A percentile compares a stretch with the other conserved stretches of the same genome.
These are phyloP conservation scores for Panus rudis DNA, from an alignment of 768 basidiomycete species.

Conservation along the genomic window DNA sequence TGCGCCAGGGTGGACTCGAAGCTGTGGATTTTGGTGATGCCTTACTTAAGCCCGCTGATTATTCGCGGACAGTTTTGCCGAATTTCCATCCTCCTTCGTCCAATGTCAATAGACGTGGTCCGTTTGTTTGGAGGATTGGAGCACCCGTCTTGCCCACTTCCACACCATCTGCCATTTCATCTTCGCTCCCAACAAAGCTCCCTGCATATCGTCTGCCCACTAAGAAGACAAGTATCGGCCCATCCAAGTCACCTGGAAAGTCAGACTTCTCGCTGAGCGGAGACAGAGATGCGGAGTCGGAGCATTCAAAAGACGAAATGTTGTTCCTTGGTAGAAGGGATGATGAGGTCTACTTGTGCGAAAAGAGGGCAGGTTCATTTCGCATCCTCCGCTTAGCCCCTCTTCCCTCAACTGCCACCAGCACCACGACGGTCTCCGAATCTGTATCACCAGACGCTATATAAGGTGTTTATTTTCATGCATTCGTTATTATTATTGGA, in stretches of 20 bases:
- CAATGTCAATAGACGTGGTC: conserved; percentile 58
- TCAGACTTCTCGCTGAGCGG: conserved; percentile 41
- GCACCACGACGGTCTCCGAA: conserved; percentile 1
- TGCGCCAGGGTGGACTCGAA: conserved; percentile 83
- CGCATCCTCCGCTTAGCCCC: conserved; percentile 68
- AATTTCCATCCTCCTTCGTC: conserved; percentile 57
- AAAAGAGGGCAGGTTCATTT: conserved; percentile 66
- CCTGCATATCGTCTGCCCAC: conserved; percentile 29
- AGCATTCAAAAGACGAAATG: conserved; percentile 58
- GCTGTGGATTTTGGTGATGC: conserved; percentile 77
- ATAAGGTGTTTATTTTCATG: no score
- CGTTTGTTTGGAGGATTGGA: conserved; percentile 82
- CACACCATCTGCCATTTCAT: conserved; percentile 32
- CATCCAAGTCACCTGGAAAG: conserved; percentile 42
- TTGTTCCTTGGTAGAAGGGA: conserved; percentile 72
- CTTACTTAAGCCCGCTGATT: conserved; percentile 70
- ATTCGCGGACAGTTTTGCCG: conserved; percentile 67
- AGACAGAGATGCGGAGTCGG: conserved; percentile 50
- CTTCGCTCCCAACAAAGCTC: conserved; percentile 29
- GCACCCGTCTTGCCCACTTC: conserved; percentile 48
- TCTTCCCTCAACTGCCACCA: conserved; percentile 7
- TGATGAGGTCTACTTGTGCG: conserved; percentile 77
- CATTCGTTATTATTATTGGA: conserved; percentile 7
- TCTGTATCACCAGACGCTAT: no score
- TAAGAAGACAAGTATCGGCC: conserved; percentile 44